phyloP scores from a whole-genome alignment of 2,329 filamentous ascomycete genomes.

The Colletotrichum filicis region DNA sequence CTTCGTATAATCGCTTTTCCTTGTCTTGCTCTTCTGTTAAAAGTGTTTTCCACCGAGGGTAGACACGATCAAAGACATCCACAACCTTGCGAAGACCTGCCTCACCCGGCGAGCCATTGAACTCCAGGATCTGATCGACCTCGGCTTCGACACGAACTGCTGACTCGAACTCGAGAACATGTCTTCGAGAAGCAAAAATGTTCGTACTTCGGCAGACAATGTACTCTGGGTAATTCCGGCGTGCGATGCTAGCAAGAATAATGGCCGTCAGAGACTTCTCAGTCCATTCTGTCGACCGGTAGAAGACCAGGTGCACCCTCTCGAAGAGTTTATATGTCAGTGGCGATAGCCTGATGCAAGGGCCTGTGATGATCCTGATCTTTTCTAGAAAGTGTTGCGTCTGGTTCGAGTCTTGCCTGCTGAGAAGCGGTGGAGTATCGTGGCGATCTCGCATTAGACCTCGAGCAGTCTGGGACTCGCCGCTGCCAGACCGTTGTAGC shows the following conservation, averaged over 20 bases:
- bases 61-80: slow-evolving; percentile 77
- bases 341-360: slow-evolving; percentile 84
- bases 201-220: slow-evolving; percentile 90
- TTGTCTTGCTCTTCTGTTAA: slow-evolving; percentile 80
- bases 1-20: slow-evolving; percentile 81
- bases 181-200: slow-evolving; percentile 82
- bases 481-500: slow-evolving; percentile 72
- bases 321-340: slow-evolving; percentile 85
- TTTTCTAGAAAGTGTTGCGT: slow-evolving; percentile 81
- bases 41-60: slow-evolving; percentile 82
- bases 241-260: slow-evolving; percentile 90
- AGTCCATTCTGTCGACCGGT: slow-evolving; percentile 95
- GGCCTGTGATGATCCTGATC: slow-evolving; percentile 80
- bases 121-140: slow-evolving; percentile 85
- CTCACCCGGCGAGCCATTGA: slow-evolving; percentile 75
- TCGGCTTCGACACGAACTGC: slow-evolving; percentile 84
- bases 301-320: slow-evolving; percentile 94
- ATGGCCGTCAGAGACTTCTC: slow-evolving; percentile 96
- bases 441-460: slow-evolving; percentile 40
- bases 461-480: slow-evolving; percentile 62
- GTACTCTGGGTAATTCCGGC: slow-evolving; percentile 88
- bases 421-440: slow-evolving; percentile 45
- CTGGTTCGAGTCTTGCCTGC: slow-evolving; percentile 65
- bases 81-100: slow-evolving; percentile 75
- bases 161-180: slow-evolving; percentile 89